Base-by-base conservation (phyloP, 768 basidiomycete species). In the Lactarius hengduanensis region DNA sequence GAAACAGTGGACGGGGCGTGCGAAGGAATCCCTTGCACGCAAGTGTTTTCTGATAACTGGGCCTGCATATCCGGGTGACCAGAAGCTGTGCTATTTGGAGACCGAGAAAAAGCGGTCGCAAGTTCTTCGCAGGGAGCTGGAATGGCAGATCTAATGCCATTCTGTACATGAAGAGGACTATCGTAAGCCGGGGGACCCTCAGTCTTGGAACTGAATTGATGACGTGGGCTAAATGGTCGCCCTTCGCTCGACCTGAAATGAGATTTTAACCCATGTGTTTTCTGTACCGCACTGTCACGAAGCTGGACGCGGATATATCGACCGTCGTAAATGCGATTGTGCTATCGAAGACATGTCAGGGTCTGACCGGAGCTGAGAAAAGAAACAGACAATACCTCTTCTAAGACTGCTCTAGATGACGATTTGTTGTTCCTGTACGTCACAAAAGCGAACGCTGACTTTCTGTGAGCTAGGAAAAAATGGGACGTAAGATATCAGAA, bases 401-500 rank as follows among this genome's bases (percentile, higher is more conserved):
- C 83, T 34, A 74, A 75, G 26, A 92, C 82, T 4, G 91, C 91
- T 63, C 80, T 83, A n/a, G 82, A 79, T n/a, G 90, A 84, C 38
- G 85, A 79, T 10, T 88, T 85, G 2, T 80, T 79, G 64, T 86
- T 84, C 66, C 83, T 79, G 73, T 87, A 93, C 73, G 83, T 88
- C 65, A 93, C 83, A 71, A 93, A 92, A 2, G 91, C 91, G 73
- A 91, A 93, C 2, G 85, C 90, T n/a, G 86, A 81, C 69, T 80
- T 82, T 55, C 84, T 84, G 69, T 84, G 85, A 40, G 77, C 90
- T 92, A 45, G 26, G 64, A 65, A 43, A 34, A 62, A 54, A 41
- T 43, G n/a, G 41, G 8, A 56, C 56, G 50, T 26, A 47, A 58
- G 45, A 26, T 57, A 13, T 50, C 28, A 36, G 28, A 57, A 38